Evolutionary conservation across 192 early-diverging fungal genomes (phyloP).

Genomic region (Entomortierella lignicola): DNA sequence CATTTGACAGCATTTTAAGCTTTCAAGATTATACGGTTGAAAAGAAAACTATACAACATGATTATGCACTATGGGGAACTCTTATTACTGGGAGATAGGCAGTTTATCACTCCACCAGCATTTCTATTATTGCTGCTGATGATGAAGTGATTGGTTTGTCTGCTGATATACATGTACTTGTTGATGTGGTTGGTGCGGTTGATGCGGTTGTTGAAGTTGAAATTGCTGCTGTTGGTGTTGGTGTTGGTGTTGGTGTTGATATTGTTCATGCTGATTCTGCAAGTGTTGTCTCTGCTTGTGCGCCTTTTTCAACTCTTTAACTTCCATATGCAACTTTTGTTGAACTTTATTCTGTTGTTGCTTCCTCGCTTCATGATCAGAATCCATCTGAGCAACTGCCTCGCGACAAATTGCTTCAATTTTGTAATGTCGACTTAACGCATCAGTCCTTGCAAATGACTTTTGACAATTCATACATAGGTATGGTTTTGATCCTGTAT

Average conservation of each 20-base stretch:
- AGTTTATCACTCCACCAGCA: too few relatives aligned
- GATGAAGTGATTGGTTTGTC: background rate
- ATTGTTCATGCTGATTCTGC: conserved; percentile 9
- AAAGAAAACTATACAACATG: too few relatives aligned
- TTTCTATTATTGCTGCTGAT: too few relatives aligned
- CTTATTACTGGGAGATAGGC: too few relatives aligned
- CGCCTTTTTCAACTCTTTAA: conserved; percentile 5
- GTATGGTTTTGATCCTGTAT: conserved; percentile 74
- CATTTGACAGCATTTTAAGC: too few relatives aligned
- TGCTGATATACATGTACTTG: background rate
- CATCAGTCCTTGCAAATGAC: conserved; percentile 73
- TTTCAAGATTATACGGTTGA: too few relatives aligned
- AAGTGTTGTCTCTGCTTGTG: conserved; percentile 1
- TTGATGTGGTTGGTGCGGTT: background rate
- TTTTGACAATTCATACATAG: conserved; percentile 68
- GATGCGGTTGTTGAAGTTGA: background rate
- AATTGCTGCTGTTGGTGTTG: conserved; percentile 13
- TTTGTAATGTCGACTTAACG: conserved; percentile 71
- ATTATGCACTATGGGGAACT: too few relatives aligned
- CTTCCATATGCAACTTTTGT: conserved; percentile 12
- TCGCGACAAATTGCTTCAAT: conserved; percentile 63
- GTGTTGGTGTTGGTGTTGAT: background rate
- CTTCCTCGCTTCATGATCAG: conserved; percentile 2
- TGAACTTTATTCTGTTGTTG: conserved; percentile 5
- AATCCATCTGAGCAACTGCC: conserved; percentile 52